phyloP scores from a whole-genome alignment of 768 basidiomycete genomes.

The Agaricus sinodeliciosus region DNA sequence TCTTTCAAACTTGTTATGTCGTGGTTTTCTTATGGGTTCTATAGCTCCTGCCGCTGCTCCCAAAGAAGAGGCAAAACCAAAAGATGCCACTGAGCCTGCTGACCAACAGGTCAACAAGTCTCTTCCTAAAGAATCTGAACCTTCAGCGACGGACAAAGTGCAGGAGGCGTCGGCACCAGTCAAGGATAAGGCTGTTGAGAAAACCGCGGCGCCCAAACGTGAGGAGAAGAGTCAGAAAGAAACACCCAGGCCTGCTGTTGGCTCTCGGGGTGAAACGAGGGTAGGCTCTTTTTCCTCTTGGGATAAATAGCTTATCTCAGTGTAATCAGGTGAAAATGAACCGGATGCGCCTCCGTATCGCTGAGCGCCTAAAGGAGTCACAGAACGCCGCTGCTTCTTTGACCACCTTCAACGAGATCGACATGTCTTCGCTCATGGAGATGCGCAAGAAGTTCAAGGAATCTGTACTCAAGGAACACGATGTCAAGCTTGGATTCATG shows the following conservation, averaged over 20 bases:
- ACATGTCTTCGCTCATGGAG: slow-evolving; percentile 94
- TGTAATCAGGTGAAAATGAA: slow-evolving; percentile 86
- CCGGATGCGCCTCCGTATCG: slow-evolving; percentile 95
- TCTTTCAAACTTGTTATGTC: neutral
- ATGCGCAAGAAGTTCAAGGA: slow-evolving; percentile 96
- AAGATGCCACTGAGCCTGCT: slow-evolving; percentile 37
- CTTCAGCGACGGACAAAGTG: slow-evolving; percentile 26
- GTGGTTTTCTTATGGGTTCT: neutral
- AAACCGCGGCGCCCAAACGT: slow-evolving; percentile 22
- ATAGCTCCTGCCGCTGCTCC: slow-evolving; percentile 24
- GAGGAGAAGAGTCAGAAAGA: slow-evolving; percentile 29
- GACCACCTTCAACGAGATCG: slow-evolving; percentile 99
- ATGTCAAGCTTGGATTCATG: slow-evolving; percentile 98
- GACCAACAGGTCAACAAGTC: slow-evolving; percentile 44
- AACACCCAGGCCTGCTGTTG: slow-evolving; percentile 28
- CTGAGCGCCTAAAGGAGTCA: slow-evolving; percentile 95
- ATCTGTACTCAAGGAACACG: slow-evolving; percentile 79
- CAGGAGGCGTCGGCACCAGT: slow-evolving; percentile 17
- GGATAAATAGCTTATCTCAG: neutral
- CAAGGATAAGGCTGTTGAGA: slow-evolving; percentile 26
- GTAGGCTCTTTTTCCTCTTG: slow-evolving; percentile 32
- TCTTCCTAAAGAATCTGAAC: slow-evolving; percentile 35
- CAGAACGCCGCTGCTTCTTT: slow-evolving; percentile 95
- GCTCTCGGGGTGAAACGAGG: slow-evolving; percentile 77
- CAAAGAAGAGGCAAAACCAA: slow-evolving; percentile 21